Evolutionary conservation across 2,329 filamentous ascomycete species (phyloP).

Genomic region (Phaeophleospora eucalypticola): DNA sequence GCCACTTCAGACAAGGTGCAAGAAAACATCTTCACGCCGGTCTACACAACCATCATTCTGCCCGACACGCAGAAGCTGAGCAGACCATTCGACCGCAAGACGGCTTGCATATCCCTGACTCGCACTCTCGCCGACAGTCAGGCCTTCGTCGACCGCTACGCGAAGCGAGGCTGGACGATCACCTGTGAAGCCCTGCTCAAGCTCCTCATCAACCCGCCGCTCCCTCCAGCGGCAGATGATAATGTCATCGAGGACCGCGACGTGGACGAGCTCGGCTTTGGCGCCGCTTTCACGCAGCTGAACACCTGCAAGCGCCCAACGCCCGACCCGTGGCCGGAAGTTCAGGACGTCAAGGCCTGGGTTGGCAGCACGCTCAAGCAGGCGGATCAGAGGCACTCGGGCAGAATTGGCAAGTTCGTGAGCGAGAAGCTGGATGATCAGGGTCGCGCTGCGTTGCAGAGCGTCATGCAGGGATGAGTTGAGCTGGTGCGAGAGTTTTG

Average conservation of each 20-base stretch:
- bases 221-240: slow-evolving; percentile 61
- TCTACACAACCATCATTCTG: slow-evolving; percentile 84
- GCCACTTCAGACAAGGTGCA: slow-evolving; percentile 78
- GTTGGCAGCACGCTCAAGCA: slow-evolving; percentile 75
- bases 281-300: slow-evolving; percentile 87
- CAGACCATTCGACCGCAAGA: slow-evolving; percentile 85
- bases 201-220: slow-evolving; percentile 81
- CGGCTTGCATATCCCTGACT: slow-evolving; percentile 85
- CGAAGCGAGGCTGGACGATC: slow-evolving; percentile 80
- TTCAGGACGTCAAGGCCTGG: slow-evolving; percentile 75
- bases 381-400: slow-evolving; percentile 69
- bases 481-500: neutral
- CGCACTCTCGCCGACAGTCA: slow-evolving; percentile 85
- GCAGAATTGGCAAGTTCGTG: slow-evolving; percentile 67
- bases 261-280: slow-evolving; percentile 91
- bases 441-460: slow-evolving; percentile 38
- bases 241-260: slow-evolving; percentile 82
- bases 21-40: slow-evolving; percentile 68
- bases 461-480: slow-evolving; percentile 31
- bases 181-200: slow-evolving; percentile 88
- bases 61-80: slow-evolving; percentile 84
- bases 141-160: slow-evolving; percentile 68
- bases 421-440: slow-evolving; percentile 58
- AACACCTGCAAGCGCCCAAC: slow-evolving; percentile 78
- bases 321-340: slow-evolving; percentile 80